Evolutionary conservation across 2,329 filamentous ascomycete species (phyloP).

Genomic region (Fusarium sarcochroum): DNA sequence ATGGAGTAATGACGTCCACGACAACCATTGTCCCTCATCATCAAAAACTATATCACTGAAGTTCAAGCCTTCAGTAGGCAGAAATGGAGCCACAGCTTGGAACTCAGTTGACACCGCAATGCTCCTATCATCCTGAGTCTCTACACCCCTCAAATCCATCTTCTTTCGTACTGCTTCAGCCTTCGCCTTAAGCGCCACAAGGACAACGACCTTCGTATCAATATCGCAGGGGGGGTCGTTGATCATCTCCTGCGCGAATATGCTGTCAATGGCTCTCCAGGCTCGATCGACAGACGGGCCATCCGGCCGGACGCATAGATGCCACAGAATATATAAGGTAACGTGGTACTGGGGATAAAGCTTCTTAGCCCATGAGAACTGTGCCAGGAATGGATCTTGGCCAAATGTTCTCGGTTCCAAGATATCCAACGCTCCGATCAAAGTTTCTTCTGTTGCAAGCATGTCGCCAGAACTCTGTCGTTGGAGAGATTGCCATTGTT

Average conservation of each 20-base stretch:
- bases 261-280: neutral
- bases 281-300: neutral
- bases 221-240: neutral
- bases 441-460: neutral
- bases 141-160: too few species aligned
- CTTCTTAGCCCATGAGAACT: constrained; percentile 1
- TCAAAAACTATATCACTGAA: neutral
- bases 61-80: neutral
- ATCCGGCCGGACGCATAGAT: neutral
- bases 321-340: neutral
- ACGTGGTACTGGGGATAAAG: neutral
- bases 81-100: neutral
- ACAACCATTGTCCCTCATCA: neutral
- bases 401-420: neutral
- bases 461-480: neutral
- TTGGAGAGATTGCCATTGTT: neutral
- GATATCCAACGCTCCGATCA: neutral
- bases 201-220: neutral
- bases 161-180: neutral
- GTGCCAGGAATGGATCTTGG: neutral
- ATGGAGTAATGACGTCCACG: neutral
- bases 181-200: neutral
- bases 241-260: neutral
- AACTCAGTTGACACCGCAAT: neutral
- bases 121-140: accelerated